phyloP scores from a whole-genome alignment of 495 filamentous ascomycete genomes.

The Penicillium simplicissimum region DNA sequence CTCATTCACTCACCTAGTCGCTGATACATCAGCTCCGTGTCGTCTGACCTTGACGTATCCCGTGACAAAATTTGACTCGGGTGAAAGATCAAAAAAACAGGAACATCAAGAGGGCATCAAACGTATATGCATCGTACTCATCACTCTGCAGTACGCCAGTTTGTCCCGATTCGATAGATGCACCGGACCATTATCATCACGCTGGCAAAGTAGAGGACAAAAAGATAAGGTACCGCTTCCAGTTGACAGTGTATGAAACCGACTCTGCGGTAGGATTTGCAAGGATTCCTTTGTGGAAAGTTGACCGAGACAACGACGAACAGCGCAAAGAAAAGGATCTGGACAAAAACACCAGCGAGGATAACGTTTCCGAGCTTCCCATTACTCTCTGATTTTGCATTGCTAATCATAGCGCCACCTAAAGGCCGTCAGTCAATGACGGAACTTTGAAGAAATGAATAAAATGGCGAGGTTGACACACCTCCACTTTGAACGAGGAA shows the following conservation, averaged over 20 bases:
- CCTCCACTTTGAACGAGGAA: slow-evolving; percentile 27
- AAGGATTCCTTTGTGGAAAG: slow-evolving; percentile 39
- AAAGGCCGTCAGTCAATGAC: neutral
- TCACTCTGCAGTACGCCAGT: slow-evolving; percentile 50
- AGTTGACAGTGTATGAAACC: slow-evolving; percentile 22
- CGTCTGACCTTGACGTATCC: neutral
- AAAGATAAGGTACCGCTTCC: slow-evolving; percentile 40
- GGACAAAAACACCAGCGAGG: slow-evolving; percentile 40
- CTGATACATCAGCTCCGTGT: neutral
- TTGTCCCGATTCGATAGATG: slow-evolving; percentile 59
- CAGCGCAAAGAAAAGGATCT: slow-evolving; percentile 46
- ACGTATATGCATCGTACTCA: slow-evolving; percentile 62
- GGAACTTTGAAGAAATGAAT: neutral
- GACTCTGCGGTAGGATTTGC: slow-evolving; percentile 26
- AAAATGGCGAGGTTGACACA: neutral
- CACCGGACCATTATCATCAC: slow-evolving; percentile 60
- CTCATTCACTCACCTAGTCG: neutral
- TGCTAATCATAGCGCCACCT: slow-evolving; percentile 29
- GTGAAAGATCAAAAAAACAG: slow-evolving; percentile 41
- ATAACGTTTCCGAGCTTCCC: slow-evolving; percentile 40
- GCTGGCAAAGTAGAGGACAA: slow-evolving; percentile 54
- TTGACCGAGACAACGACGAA: slow-evolving; percentile 37
- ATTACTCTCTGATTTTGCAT: slow-evolving; percentile 8
- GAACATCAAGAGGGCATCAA: slow-evolving; percentile 61
- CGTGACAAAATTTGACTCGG: slow-evolving; percentile 12